Base-by-base conservation (phyloP, 352 stramenopile genomes). In the Thraustotheca clavata region DNA sequence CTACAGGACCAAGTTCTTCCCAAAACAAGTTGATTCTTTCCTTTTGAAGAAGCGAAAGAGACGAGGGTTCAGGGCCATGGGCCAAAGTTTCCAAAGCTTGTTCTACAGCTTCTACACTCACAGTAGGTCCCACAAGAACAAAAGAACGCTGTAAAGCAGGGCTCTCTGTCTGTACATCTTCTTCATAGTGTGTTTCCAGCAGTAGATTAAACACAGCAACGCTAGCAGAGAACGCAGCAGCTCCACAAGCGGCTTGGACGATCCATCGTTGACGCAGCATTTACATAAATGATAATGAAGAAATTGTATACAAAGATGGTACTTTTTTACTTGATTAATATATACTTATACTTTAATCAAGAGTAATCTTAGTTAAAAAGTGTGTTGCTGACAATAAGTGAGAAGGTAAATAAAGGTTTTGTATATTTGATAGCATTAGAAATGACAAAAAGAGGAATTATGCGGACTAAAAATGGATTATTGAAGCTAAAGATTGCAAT, bases 131-230 rank as follows among this genome's bases (percentile, higher is more conserved):
- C n/a, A n/a, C n/a, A n/a, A n/a, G n/a, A 14, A 27, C n/a, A 24
- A 24, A 18, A 14, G 43, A 24, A 9, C 31, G 43, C 1, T 18
- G 11, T 2, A 52, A 31, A 24, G 43, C 31, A 24, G 43, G 43
- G 9, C 43, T 24, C 11, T 9, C 11, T 22, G 22, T 4, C 52
- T 87, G 54, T 36, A 83, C 76, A 50, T 87, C 79, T 22, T 79
- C 69, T 67, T 90, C 76, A 67, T 91, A 79, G 16, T 80, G 84
- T 61, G 57, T 38, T 20, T 94, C 81, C 55, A 92, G 80, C 7
- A 94, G 69, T 47, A 80, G 89, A 9, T 79, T 86, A 67, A 91
- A 94, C 52, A 89, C 77, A 31, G 88, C 69, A 26, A 91, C 72
- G 55, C 80, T 74, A 14, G 78, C 81, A 7, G 85, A 84, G 79